Percentiles rank a stretch among this genome's conserved stretches.
Evolutionary conservation across 2,329 filamentous ascomycete species (phyloP).

Genomic region (Didymosphaeria variabile): DNA sequence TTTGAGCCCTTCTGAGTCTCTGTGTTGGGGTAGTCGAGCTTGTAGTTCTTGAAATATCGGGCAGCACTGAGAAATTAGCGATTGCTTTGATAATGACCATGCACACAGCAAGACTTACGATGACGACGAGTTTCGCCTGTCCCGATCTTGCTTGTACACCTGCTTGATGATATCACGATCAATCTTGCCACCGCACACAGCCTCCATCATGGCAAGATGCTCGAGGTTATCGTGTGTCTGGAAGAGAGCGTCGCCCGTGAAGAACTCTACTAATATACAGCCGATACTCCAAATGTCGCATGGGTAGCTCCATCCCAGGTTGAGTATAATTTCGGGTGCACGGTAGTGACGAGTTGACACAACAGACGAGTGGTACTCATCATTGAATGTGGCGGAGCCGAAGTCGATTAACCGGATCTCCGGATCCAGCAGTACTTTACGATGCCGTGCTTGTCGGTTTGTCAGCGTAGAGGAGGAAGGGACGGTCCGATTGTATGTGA

Average conservation of each 20-base stretch:
- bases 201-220: constrained; percentile 75
- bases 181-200: constrained; percentile 65
- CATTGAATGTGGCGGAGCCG: constrained; percentile 73
- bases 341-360: constrained; percentile 73
- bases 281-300: constrained; percentile 77
- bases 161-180: constrained; percentile 64
- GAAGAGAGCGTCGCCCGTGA: constrained; percentile 73
- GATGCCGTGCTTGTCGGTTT: constrained; percentile 66
- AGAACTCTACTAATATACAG: constrained; percentile 74
- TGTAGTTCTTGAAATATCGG: constrained; percentile 65
- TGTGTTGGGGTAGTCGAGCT: constrained; percentile 69
- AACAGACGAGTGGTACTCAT: constrained; percentile 74
- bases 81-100: too few relatives aligned
- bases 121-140: constrained; percentile 62
- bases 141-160: constrained; percentile 60
- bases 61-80: constrained; percentile 44
- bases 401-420: constrained; percentile 75
- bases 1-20: constrained; percentile 70
- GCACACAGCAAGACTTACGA: constrained; percentile 57
- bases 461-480: constrained; percentile 70
- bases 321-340: constrained; percentile 73
- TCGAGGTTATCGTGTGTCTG: constrained; percentile 75
- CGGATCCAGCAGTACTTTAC: constrained; percentile 70
- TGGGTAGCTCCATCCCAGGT: constrained; percentile 73
- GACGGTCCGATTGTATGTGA: constrained; percentile 73